Base-by-base conservation (phyloP, 768 basidiomycete species). In the Suillus subalutaceus region DNA sequence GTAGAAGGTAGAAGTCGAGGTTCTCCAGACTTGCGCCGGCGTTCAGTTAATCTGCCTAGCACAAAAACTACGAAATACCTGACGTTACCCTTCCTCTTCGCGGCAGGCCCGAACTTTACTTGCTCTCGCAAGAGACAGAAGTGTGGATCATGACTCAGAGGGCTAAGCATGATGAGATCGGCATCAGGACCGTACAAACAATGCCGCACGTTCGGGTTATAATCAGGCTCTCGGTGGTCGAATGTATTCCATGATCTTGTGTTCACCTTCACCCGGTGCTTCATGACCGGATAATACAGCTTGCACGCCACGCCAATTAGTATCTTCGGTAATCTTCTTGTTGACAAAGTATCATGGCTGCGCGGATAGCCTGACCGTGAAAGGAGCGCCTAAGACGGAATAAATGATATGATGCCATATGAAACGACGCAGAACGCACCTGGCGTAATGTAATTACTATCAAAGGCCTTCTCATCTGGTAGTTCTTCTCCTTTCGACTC, bases 211-310 rank as follows among this genome's bases (percentile, higher is more conserved):
- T 98, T 99, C 4, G 97, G 94, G 79, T 97, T 92, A 81, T 99
- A 96, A 76, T 94, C 91, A 9, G 92, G 97, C 96, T 71, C 96
- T 92, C 62, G 92, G 90, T 67, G 95, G 80, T 46, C 97, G 91
- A 75, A 99, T 99, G 79, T 96, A 99, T 77, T 98, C 97, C 93
- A 99, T 98, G 71, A 99, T 96, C 84, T 99, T 99, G 86, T 99
- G 97, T 76, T 99, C 97, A 66, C 97, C 97, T 79, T 99, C 97
- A 70, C 97, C 97, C 0, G 97, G 97, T 4, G 98, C 96, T 72
- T 99, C 97, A 77, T 99, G 96, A 13, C 97, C 97, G 37, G 94
- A 97, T 44, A 99, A 83, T 46, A 99, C 93, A 26, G 99, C 95
- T 73, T 95, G 84, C 50, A 99, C 88, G 64, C 90, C 86, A 66